Base-by-base conservation (phyloP, 2,329 filamentous ascomycete genomes). In the Diaporthe velutina region DNA sequence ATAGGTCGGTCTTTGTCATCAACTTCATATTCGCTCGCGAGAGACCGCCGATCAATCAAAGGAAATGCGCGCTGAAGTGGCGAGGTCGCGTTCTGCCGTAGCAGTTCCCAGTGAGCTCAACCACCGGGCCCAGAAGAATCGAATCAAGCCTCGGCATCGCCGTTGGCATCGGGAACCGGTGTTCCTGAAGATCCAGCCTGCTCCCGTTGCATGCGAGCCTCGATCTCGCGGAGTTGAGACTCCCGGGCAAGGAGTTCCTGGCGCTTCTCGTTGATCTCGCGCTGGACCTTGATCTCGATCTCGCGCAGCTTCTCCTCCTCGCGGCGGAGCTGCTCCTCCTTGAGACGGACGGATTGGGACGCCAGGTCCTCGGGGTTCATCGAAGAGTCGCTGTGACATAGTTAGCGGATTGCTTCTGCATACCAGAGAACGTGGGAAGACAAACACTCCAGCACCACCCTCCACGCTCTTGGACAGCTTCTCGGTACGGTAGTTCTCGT, bases 401-500 rank as follows among this genome's bases (percentile, higher is more conserved):
- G 79, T 87, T 82, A 86, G 83, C 71, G 75, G 30, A 8, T 67
- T 54, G 70, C 55, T 5, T 25, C 13, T 40, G 15, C 12, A 57
- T 25, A 5, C 4, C 2, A 38, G 19, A 1, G n/a, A 66, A 28
- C 13, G 9, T 30, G 22, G 52, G 52, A 12, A 50, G 55, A 95
- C 95, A 80, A 94, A 98, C 95, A 92, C 92, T 91, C 92, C 91
- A 86, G 92, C 90, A 86, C 94, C 94, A 84, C 95, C 95, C 83
- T 98, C 96, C 80, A 99, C 97, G 84, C 95, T 98, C 95, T 98
- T 99, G 89, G 95, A 98, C 81, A 99, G 94, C 90, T 98, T 98
- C 94, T 99, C 97, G 83, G 97, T 99, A 95, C 97, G 95, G 91
- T 99, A 99, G 88, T 99, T 99, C 86, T 99, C 97, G 88, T 99